Conservation (phyloP, 257 asterid genomes). For the Handroanthus guayacan region DNA sequence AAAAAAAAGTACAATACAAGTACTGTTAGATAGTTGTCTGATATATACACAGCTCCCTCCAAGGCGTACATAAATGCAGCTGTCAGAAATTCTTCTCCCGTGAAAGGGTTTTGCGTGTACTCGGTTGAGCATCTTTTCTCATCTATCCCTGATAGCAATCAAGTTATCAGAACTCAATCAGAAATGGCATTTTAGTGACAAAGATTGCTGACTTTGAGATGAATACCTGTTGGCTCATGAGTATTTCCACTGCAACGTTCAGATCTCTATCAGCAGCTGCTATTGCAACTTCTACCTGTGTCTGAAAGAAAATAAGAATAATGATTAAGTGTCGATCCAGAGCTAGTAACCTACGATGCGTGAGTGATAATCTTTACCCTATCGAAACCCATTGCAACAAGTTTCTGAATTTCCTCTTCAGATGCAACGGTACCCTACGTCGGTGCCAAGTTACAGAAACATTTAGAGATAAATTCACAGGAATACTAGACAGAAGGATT, state of each 20-base stretch:
- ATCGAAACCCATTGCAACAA: slow-evolving; percentile 96
- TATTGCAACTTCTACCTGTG: slow-evolving; percentile 93
- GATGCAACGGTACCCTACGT: slow-evolving; percentile 61
- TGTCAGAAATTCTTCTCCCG: slow-evolving; percentile 33
- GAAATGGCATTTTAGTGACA: not conserved
- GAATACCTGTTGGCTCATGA: slow-evolving; percentile 93
- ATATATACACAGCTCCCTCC: slow-evolving; percentile 37
- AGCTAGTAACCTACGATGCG: not conserved
- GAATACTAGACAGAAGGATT: slow-evolving; percentile 20
- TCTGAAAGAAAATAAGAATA: slow-evolving; percentile 49
- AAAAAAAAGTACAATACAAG: slow-evolving; percentile 17
- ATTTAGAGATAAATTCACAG: slow-evolving; percentile 23
- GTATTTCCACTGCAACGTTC: slow-evolving; percentile 88
- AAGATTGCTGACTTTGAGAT: not conserved
- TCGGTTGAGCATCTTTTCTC: not conserved
- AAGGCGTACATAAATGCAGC: not conserved
- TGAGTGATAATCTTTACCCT: slow-evolving; percentile 52
- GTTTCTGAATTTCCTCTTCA: slow-evolving; percentile 78
- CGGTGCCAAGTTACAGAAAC: slow-evolving; percentile 29
- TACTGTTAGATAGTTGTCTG: slow-evolving; percentile 23
- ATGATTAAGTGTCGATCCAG: not conserved
- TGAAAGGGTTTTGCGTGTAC: not conserved
- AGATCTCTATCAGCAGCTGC: slow-evolving; percentile 95
- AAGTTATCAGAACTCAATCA: slow-evolving; percentile 22
- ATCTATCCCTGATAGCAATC: slow-evolving; percentile 45